These are phyloP conservation scores for Tinospora cordifolia DNA, from an alignment of 164 flowering plant genomes.

Conservation along the genomic window DNA sequence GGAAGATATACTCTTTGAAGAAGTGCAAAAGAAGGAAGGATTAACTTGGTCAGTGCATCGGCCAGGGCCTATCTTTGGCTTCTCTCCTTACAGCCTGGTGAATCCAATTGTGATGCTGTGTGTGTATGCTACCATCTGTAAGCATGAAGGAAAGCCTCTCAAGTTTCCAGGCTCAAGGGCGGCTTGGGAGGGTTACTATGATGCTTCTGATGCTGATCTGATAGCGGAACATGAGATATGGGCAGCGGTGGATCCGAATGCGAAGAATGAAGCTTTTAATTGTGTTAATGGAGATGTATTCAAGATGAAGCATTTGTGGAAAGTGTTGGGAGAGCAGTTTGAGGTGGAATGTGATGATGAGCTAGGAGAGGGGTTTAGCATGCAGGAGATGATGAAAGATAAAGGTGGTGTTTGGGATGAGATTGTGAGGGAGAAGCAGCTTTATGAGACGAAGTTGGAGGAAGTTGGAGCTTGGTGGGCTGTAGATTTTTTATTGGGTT, in stretches of 20 bases:
- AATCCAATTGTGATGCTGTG: slow-evolving; percentile 56
- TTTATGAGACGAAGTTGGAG: slow-evolving; percentile 41
- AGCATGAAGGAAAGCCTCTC: slow-evolving; percentile 49
- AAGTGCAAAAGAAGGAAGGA: slow-evolving; percentile 39
- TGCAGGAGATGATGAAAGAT: slow-evolving; percentile 61
- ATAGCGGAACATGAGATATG: slow-evolving; percentile 86
- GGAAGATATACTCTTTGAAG: slow-evolving; percentile 61
- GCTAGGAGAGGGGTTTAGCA: slow-evolving; percentile 32
- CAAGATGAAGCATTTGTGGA: slow-evolving; percentile 85
- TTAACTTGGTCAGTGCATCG: slow-evolving; percentile 69
- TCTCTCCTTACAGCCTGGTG: slow-evolving; percentile 69
- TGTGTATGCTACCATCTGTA: slow-evolving; percentile 69
- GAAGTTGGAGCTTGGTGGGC: slow-evolving; percentile 69
- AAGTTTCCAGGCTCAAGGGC: slow-evolving; percentile 50
- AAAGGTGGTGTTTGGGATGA: slow-evolving; percentile 66
- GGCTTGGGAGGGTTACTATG: slow-evolving; percentile 50
- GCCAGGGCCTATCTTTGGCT: slow-evolving; percentile 55
- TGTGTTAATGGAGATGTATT: slow-evolving; percentile 71
- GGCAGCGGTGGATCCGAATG: slow-evolving; percentile 72
- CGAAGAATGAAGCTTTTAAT: slow-evolving; percentile 73
- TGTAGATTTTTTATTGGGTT: slow-evolving; percentile 30
- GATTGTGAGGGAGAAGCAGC: slow-evolving; percentile 56
- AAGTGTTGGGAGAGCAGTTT: slow-evolving; percentile 61
- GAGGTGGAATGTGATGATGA: slow-evolving; percentile 43
- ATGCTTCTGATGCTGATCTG: slow-evolving; percentile 66